Evolutionary conservation across 805 yeast genomes (phyloP), one percentile per base, ranked within the genome.

Genomic region (Lipomyces chichibuensis): DNA sequence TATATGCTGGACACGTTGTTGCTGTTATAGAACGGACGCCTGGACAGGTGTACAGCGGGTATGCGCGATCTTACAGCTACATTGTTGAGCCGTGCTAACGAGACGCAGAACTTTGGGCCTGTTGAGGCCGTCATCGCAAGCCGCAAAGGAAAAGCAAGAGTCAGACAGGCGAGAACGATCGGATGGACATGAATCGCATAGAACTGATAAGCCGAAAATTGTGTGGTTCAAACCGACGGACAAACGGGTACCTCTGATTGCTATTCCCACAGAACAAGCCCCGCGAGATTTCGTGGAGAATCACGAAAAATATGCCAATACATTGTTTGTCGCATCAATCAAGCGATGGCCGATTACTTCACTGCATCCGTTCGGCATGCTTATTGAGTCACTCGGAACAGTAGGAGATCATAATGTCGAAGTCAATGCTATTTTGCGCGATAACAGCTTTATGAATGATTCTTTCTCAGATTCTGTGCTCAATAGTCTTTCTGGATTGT

Each of bases 271-370:
- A 1, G 99, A 95, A 75, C 97, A 95, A 78, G 99, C 97, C 0
- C 99, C 99, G 43, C 86, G 84, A 66, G 98, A 94, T 77, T 94
- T 95, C 79, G 93, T 95, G 55, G 97, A 92, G 73, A 92, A 92
- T 73, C 96, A 92, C 71, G 96, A 90, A 65, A 84, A 83, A 61
- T 95, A 95, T 74, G 83, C 90, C 0, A 87, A 91, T 75, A 90
- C 88, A 73, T 80, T 93, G 61, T 95, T 94, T 76, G 94, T 95
- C 69, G 98, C 98, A 0, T 90, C 97, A 0, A 94, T 95, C 75
- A 95, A 95, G 78, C 88, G 99, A 78, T 95, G 99, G 99, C 99
- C 99, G 75, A 95, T 95, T 78, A 95, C 99, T 9, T 94, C 98
- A 0, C 84, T 95, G 77, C 99, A 95, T 81, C 99, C 99, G 4